Evolutionary conservation across 164 flowering plant genomes (phyloP), one percentile per base, ranked within the genome.

Genomic region (Tetrastigma voinierianum): DNA sequence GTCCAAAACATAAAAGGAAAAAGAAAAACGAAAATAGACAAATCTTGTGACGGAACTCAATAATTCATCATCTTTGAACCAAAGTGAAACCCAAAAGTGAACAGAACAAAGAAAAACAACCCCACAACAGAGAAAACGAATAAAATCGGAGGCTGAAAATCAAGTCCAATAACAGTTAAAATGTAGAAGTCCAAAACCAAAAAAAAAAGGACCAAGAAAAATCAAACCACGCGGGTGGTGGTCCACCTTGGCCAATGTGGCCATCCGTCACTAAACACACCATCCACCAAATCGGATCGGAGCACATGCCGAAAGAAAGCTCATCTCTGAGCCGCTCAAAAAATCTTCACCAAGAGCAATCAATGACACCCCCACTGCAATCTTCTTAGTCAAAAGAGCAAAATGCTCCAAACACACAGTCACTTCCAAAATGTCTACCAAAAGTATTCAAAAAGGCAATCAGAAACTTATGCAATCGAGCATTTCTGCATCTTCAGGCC

Each of bases 351-450:
- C 70, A 49, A 45, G 32, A 57, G 73, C 64, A 71, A 80, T 81
- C 78, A 67, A 79, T 77, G 57, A 68, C 73, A 61, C 64, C 55
- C 69, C 82, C 83, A 82, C 81, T 72, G 72, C 64, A 73, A 48
- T 53, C 64, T 67, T 32, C 25, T 67, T 60, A 78, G 82, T 82
- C 90, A 86, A 80, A 80, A 72, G 72, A 67, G 52, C 49, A 74
- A 72, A 79, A 76, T 76, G 78, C 75, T 74, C 62, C 47, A 72
- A 59, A 51, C 52, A 24, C 57, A 61, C 66, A 57, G 78, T 75
- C 67, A 57, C 83, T 72, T 75, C 81, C 70, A 69, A 54, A 64
- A 69, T 63, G 58, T 58, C 70, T 9, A 60, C 19, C 44, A 64
- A 70, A 71, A 67, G 71, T 63, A 70, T 49, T 69, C 66, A 64